Evolutionary conservation across 2,329 filamentous ascomycete genomes (phyloP), one percentile per base, ranked within the genome.

Genomic region (Monosporascus sp.): DNA sequence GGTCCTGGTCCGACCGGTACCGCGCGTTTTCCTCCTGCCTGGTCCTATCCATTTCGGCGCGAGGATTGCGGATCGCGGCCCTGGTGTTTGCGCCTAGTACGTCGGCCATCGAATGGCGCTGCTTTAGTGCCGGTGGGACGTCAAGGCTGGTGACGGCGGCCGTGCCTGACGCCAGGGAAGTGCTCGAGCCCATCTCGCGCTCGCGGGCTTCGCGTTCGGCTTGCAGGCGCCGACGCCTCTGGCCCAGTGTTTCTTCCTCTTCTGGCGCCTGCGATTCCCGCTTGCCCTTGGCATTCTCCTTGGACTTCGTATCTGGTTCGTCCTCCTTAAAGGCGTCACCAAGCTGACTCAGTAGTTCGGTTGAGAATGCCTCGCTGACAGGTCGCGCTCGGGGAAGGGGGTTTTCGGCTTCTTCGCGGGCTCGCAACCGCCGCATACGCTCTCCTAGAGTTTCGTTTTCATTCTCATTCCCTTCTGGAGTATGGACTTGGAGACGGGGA

Each of bases 211-310:
- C 85, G 26, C 78, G 77, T 63, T 86, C 84, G 7, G 85, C 84
- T 66, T 91, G 88, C 2, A 94, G 75, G 26, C 89, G 81, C 28
- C 83, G 84, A 1, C 88, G 84, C 11, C 89, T 84, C 68, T 93
- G 88, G 9, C 88, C 89, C 0, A 94, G 76, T 0, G 89, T 93
- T 66, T 94, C 89, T 61, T 91, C 87, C 59, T 86, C 87, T 56
- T 79, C 77, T 20, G 65, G 55, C 53, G 66, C 57, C 6, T 60
- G 65, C 35, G 65, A 58, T 37, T 63, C 67, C 20, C 55, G 56
- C 47, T 70, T 70, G 5, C 60, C 67, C 37, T 64, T 62, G 15
- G 52, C 63, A 50, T 71, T 68, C 38, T 57, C 62, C 5, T 71
- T 63, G 18, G 69, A 64, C 51, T 74, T 72, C 37, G 43, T 57